Percentiles rank a stretch among this genome's conserved stretches.
These are phyloP conservation scores for Hylodesmum podocarpum DNA, from an alignment of 306 rosid genomes.

Conservation along the genomic window DNA sequence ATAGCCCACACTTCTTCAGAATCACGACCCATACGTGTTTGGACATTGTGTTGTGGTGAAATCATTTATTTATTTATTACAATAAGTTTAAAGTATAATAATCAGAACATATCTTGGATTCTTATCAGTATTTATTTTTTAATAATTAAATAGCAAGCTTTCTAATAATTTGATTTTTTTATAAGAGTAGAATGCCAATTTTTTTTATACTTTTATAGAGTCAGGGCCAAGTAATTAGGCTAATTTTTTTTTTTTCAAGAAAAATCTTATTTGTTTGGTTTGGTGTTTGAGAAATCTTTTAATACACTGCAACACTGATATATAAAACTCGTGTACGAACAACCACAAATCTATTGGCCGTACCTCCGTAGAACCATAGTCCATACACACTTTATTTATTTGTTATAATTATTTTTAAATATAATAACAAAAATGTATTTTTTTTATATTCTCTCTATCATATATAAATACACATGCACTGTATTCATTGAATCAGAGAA, in stretches of 20 bases:
- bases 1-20: neutral
- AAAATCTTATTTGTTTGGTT: too few relatives aligned
- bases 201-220: neutral
- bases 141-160: neutral
- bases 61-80: neutral
- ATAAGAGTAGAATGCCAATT: neutral
- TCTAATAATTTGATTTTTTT: neutral
- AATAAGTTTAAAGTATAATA: neutral
- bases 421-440: neutral
- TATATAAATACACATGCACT: too few relatives aligned
- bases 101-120: neutral
- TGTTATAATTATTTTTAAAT: neutral
- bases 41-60: neutral
- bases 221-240: too few relatives aligned
- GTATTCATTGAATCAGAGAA: too few relatives aligned
- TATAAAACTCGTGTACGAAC: neutral
- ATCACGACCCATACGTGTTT: slow-evolving; percentile 3
- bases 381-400: neutral
- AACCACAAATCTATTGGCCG: neutral
- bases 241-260: too few relatives aligned
- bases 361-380: neutral
- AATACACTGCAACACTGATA: neutral
- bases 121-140: neutral
- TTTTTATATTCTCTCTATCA: too few relatives aligned
- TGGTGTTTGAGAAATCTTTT: too few relatives aligned